Evolutionary conservation across 2,329 filamentous ascomycete genomes (phyloP), one percentile per base, ranked within the genome.

Genomic region (Aureobasidium sp.): DNA sequence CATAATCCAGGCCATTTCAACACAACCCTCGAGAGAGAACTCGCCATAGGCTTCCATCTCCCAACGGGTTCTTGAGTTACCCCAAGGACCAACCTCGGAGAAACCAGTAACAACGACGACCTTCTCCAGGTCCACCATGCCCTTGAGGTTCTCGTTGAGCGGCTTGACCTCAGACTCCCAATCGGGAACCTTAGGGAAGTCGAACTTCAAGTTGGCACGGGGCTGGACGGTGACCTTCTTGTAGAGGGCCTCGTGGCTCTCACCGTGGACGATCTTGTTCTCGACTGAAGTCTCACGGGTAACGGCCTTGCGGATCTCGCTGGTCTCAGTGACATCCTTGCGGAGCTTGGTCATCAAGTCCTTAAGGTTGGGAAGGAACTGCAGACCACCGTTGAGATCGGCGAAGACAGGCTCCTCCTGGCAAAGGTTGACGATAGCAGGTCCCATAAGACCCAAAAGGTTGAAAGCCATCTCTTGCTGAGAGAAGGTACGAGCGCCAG

Each of bases 1-100:
- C 93, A 97, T 99, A 76, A 99, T 91, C 94, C 94, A 99, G 35
- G 94, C 92, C 94, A 99, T 99, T 77, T 99, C 94, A 64, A 99
- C 88, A 71, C 94, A 97, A 33, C 94, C 94, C 76, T 99, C 95
- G 15, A 99, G 85, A 9, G 94, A 97, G 79, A 99, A 99, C 72
- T 96, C 85, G 72, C 94, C 94, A 68, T 92, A 87, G 1, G 94
- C 92, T 76, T 99, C 94, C 93, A 99, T 99, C 80, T 99, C 94
- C 94, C 94, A 99, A 65, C 94, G 87, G 49, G 94, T 99, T 70
- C 94, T 87, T 2, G 94, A 93, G 81, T 97, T 99, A 81, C 94
- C 94, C 95, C 94, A 99, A 8, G 94, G 94, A 52, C 94, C 92
- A 64, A 97, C 86, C 75, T 99, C 94, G 60, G 94, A 85, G 72